These are phyloP conservation scores for Skeletonema marinoi DNA, from an alignment of 108 stramenopile species.

Conservation along the genomic window DNA sequence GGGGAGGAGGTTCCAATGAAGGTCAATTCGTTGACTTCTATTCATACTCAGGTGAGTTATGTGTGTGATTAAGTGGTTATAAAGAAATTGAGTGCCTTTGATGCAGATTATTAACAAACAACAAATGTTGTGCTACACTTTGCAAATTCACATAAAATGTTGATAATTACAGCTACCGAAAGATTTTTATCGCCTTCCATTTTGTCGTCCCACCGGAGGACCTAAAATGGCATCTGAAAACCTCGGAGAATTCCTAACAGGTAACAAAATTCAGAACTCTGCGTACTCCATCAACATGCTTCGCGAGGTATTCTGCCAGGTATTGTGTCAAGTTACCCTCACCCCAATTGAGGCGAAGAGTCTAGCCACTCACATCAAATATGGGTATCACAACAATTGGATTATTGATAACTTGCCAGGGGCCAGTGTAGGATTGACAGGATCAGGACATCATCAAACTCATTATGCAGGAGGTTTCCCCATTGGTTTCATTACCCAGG, in stretches of 20 bases:
- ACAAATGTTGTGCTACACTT: neutral
- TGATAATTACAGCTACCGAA: conserved; percentile 80
- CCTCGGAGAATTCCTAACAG: conserved; percentile 93
- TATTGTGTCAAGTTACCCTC: conserved; percentile 71
- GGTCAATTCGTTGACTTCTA: conserved; percentile 88
- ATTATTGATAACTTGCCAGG: conserved; percentile 99
- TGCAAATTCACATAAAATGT: neutral
- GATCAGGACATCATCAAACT: conserved; percentile 52
- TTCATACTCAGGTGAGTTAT: conserved; percentile 77
- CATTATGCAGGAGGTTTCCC: conserved; percentile 94
- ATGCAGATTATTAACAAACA: neutral
- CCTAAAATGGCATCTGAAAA: conserved; percentile 87
- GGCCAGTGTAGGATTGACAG: conserved; percentile 68
- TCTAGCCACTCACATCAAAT: conserved; percentile 73
- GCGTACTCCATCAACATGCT: conserved; percentile 92
- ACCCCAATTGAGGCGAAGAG: conserved; percentile 59
- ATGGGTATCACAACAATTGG: conserved; percentile 98
- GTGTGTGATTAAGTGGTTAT: neutral
- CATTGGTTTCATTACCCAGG: conserved; percentile 80
- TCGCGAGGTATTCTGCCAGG: conserved; percentile 80
- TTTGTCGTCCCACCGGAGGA: conserved; percentile 92
- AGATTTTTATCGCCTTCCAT: conserved; percentile 95
- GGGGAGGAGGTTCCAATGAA: conserved; percentile 83
- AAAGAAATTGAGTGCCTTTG: neutral
- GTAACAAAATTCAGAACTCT: conserved; percentile 97